Conservation (phyloP, 192 early-diverging fungal species). For the Coemansia sp. region DNA sequence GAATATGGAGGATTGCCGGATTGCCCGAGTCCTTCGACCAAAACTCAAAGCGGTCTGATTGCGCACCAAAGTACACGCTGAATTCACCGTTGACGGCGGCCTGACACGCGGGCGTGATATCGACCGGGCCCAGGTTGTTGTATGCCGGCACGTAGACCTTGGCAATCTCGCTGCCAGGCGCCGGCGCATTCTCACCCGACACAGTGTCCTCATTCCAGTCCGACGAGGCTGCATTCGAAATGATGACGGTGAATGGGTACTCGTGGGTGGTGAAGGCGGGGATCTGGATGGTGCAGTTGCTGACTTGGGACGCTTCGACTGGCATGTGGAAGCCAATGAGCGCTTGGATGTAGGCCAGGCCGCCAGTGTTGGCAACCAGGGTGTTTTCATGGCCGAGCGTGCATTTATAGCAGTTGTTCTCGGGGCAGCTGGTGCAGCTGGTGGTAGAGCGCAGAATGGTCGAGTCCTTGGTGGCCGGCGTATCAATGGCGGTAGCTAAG, state of each 20-base stretch:
- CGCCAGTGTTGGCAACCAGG: constrained; percentile 32
- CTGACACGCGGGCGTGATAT: constrained; percentile 38
- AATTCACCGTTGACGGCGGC: constrained; percentile 18
- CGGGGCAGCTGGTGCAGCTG: constrained; percentile 38
- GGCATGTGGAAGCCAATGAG: constrained; percentile 42
- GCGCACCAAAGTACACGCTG: constrained; percentile 21
- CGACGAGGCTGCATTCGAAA: constrained; percentile 9
- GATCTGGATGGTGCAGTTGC: constrained; percentile 34
- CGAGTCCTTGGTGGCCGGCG: constrained; percentile 44
- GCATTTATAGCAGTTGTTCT: constrained; percentile 49
- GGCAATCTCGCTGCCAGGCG: constrained; percentile 11
- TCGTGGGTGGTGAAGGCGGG: constrained; percentile 30
- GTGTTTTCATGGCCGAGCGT: constrained; percentile 31
- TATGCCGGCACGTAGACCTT: constrained; percentile 23
- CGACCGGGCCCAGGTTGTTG: constrained; percentile 16
- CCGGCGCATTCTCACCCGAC: constrained; percentile 30
- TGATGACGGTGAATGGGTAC: constrained; percentile 12
- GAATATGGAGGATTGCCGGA: constrained; percentile 31
- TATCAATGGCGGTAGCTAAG: not conserved
- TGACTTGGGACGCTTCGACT: constrained; percentile 10
- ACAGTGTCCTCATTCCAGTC: constrained; percentile 42
- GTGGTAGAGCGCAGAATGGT: constrained; percentile 45
- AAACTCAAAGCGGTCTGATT: constrained; percentile 22
- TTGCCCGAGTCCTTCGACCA: constrained; percentile 51
- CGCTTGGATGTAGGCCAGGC: constrained; percentile 21